Percentiles rank a stretch among this genome's conserved stretches.
Evolutionary conservation across 2,329 filamentous ascomycete species (phyloP).

Genomic region (Dactylella cylindrospora): DNA sequence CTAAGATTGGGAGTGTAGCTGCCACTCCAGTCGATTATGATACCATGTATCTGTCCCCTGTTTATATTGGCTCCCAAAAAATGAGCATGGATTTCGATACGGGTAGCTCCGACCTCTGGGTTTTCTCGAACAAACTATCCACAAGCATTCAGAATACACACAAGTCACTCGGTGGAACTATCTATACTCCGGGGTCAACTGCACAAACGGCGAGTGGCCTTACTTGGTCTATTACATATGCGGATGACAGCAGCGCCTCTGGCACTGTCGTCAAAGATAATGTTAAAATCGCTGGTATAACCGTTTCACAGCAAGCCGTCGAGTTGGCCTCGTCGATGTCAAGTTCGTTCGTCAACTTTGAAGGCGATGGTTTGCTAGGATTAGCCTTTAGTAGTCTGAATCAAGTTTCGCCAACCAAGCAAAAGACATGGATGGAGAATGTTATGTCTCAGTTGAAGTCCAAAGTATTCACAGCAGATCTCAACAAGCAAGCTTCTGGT

Average conservation of each 20-base stretch:
- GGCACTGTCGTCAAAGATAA: constrained; percentile 69
- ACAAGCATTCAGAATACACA: constrained; percentile 57
- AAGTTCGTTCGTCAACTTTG: constrained; percentile 59
- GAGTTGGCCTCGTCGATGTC: constrained; percentile 66
- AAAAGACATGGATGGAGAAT: constrained; percentile 76
- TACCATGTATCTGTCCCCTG: constrained; percentile 69
- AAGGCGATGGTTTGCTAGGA: constrained; percentile 67
- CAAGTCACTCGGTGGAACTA: constrained; percentile 49
- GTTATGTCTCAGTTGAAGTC: constrained; percentile 57
- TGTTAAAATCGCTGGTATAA: constrained; percentile 67
- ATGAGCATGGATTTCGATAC: constrained; percentile 73
- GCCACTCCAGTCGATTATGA: constrained; percentile 65
- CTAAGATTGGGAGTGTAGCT: constrained; percentile 35
- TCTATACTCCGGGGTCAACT: constrained; percentile 60
- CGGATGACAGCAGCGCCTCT: constrained; percentile 64
- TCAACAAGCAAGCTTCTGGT: constrained; percentile 57
- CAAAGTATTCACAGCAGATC: constrained; percentile 61
- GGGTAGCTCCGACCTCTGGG: constrained; percentile 75
- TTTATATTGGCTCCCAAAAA: constrained; percentile 69
- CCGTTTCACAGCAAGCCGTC: constrained; percentile 64
- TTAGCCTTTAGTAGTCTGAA: constrained; percentile 67
- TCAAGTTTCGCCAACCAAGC: constrained; percentile 59
- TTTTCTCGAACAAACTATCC: constrained; percentile 65
- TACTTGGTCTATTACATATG: constrained; percentile 68
- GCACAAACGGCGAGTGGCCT: constrained; percentile 53